Conservation (phyloP, 2,329 filamentous ascomycete genomes). For the Aspergillus japonicus region DNA sequence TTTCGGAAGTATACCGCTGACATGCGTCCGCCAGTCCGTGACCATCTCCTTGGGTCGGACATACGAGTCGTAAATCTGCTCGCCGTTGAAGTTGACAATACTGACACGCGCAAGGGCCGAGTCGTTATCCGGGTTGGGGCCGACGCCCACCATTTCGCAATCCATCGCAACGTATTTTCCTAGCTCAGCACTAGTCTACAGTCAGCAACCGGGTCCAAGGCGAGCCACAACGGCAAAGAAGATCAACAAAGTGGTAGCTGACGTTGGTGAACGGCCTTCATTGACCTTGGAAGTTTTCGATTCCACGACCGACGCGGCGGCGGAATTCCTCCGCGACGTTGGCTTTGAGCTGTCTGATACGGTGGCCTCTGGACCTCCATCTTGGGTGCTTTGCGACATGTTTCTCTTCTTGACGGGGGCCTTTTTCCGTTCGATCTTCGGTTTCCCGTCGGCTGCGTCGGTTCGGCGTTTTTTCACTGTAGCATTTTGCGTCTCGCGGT, state of each 20-base stretch:
- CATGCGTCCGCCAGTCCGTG: constrained; percentile 83
- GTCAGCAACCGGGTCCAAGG: constrained; percentile 14
- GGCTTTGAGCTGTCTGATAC: constrained; percentile 62
- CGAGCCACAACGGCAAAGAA: constrained; percentile 14
- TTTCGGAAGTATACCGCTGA: constrained; percentile 76
- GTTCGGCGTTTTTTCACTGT: constrained; percentile 35
- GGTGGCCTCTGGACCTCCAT: constrained; percentile 47
- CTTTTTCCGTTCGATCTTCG: constrained; percentile 23
- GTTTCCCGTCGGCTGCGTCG: constrained; percentile 21
- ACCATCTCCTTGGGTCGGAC: constrained; percentile 76
- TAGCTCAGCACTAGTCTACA: constrained; percentile 58
- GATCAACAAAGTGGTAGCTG: constrained; percentile 15
- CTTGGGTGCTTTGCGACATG: constrained; percentile 29
- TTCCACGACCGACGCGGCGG: constrained; percentile 49
- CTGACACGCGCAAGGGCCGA: constrained; percentile 83
- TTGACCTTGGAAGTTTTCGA: constrained; percentile 56
- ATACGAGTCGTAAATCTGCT: constrained; percentile 91
- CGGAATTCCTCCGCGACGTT: constrained; percentile 63
- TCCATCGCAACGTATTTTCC: constrained; percentile 93
- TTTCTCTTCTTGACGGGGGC: constrained; percentile 29
- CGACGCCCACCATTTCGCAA: constrained; percentile 96
- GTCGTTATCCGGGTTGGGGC: constrained; percentile 59
- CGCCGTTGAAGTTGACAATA: constrained; percentile 88
- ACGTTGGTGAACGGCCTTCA: constrained; percentile 56
- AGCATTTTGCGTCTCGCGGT: constrained; percentile 31